phyloP scores from a whole-genome alignment of 768 basidiomycete species.

The Amanita fuliginea region DNA sequence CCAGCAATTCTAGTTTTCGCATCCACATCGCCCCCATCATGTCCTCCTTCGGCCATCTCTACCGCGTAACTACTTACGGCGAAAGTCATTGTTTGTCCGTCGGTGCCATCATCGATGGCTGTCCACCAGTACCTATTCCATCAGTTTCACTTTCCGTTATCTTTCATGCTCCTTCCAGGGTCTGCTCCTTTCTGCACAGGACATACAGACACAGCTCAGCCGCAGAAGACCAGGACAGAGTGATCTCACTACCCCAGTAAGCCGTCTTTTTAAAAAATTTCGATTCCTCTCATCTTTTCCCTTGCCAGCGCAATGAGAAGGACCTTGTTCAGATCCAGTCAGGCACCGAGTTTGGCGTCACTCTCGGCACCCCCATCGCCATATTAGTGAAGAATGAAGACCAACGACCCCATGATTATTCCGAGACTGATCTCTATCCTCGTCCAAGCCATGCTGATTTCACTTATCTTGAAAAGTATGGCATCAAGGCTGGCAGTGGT shows the following conservation, averaged over 20 bases:
- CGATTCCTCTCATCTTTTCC: neutral
- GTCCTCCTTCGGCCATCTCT: conserved; percentile 89
- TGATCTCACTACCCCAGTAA: conserved; percentile 88
- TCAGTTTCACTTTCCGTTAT: conserved; percentile 1
- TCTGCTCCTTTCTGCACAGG: conserved; percentile 62
- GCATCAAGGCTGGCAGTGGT: conserved; percentile 93
- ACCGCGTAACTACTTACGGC: conserved; percentile 94
- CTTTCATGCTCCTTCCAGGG: conserved; percentile 44
- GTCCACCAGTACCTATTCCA: conserved; percentile 67
- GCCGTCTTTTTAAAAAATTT: too few relatives aligned
- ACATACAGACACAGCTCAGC: conserved; percentile 87
- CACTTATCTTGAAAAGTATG: conserved; percentile 96
- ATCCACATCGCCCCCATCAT: conserved; percentile 28
- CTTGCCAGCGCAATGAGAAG: conserved; percentile 78
- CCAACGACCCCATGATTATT: conserved; percentile 96
- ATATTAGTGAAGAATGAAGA: conserved; percentile 98
- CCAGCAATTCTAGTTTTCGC: too few relatives aligned
- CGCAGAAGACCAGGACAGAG: conserved; percentile 93
- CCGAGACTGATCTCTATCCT: conserved; percentile 96
- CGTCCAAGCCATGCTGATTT: conserved; percentile 97
- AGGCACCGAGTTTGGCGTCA: conserved; percentile 87
- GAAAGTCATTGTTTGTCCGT: conserved; percentile 97
- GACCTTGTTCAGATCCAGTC: conserved; percentile 91
- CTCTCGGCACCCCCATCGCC: conserved; percentile 94
- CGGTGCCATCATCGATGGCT: conserved; percentile 95